A percentile compares a stretch with the other conserved stretches of the same genome.
Evolutionary conservation across 163 green algal species (phyloP).

Genomic region (Chlamydomonas reinhardtii): DNA sequence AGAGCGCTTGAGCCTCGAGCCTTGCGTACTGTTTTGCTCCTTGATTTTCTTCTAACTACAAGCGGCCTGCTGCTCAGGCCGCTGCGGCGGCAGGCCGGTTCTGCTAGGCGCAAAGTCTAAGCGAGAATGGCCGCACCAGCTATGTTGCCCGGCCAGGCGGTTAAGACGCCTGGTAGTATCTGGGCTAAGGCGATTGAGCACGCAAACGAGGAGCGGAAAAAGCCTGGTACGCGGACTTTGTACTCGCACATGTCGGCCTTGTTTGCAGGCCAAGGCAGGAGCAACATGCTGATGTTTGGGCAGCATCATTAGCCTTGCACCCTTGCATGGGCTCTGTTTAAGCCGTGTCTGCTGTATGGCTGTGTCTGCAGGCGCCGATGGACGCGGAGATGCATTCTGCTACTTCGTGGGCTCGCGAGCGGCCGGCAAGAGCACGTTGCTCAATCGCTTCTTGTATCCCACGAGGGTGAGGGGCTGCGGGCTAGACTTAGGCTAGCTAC

Average conservation of each 20-base stretch:
- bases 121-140: too few relatives aligned
- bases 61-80: too few relatives aligned
- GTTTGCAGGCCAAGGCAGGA: too few relatives aligned
- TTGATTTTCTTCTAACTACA: too few relatives aligned
- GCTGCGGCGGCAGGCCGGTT: too few relatives aligned
- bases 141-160: constrained; percentile 15
- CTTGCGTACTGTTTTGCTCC: too few relatives aligned
- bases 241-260: background rate
- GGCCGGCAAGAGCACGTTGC: constrained; percentile 77
- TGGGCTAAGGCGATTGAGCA: constrained; percentile 70
- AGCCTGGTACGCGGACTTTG: constrained; percentile 47
- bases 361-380: constrained; percentile 30
- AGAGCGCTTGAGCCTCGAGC: too few relatives aligned
- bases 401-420: constrained; percentile 72
- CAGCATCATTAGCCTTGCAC: background rate
- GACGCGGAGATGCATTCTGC: constrained; percentile 67
- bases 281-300: background rate
- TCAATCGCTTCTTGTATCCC: constrained; percentile 78
- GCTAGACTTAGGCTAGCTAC: background rate
- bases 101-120: too few relatives aligned
- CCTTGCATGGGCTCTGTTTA: background rate
- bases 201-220: constrained; percentile 56
- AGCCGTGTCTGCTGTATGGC: background rate
- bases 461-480: constrained; percentile 55
- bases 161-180: constrained; percentile 58